These are phyloP conservation scores for Coemansia guatemalensis DNA, from an alignment of 192 early-diverging fungal species.

Conservation along the genomic window DNA sequence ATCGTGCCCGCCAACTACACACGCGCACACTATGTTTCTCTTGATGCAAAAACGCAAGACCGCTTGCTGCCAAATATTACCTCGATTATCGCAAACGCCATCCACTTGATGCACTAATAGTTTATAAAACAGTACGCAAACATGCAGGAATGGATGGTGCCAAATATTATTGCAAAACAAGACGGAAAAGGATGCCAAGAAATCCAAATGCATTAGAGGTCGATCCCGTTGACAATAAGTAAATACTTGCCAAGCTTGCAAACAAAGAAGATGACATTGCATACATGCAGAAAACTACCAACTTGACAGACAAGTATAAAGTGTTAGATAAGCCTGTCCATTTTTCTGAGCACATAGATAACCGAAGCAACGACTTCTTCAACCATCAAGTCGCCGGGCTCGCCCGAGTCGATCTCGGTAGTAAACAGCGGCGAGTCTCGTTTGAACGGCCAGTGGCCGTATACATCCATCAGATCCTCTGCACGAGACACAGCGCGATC, in stretches of 20 bases:
- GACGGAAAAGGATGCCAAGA: not conserved
- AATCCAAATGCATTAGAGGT: not conserved
- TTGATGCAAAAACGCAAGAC: too few relatives aligned
- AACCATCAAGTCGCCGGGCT: constrained; percentile 56
- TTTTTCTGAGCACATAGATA: constrained; percentile 83
- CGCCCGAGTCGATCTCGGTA: constrained; percentile 55
- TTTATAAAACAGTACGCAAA: too few relatives aligned
- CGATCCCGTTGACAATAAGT: not conserved
- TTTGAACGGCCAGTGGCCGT: constrained; percentile 72
- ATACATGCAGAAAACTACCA: too few relatives aligned
- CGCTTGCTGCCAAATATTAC: too few relatives aligned
- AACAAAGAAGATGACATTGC: not conserved
- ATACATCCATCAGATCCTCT: constrained; percentile 88
- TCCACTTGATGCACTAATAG: too few relatives aligned
- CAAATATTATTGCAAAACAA: not conserved
- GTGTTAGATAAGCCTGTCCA: constrained; percentile 81
- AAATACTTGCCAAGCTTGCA: too few relatives aligned
- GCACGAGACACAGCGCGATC: constrained; percentile 87
- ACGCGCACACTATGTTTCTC: too few relatives aligned
- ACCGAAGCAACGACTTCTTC: constrained; percentile 75
- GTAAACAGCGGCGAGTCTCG: constrained; percentile 59
- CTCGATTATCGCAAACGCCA: too few relatives aligned
- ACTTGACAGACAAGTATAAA: too few relatives aligned
- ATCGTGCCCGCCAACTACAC: too few relatives aligned
- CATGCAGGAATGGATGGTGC: too few relatives aligned